Evolutionary conservation across 2,329 filamentous ascomycete species (phyloP), one percentile per base, ranked within the genome.

Genomic region (Simplicillium aogashimaense): DNA sequence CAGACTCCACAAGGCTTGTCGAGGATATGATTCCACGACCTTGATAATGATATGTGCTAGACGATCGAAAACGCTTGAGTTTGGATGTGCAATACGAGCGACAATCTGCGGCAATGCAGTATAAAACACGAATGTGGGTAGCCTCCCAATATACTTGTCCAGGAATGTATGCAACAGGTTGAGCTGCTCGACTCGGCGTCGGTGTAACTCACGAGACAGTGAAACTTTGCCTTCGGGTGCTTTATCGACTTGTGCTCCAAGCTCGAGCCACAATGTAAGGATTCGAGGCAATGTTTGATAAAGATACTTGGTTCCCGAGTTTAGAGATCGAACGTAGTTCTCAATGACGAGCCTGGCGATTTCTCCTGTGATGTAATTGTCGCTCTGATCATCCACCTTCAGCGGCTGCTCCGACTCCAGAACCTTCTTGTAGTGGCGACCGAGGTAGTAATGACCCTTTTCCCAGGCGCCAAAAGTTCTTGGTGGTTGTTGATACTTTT

Each of bases 361-460:
- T 56, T 95, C 89, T 31, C 92, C 94, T 10, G 77, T 85, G 41
- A 92, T 63, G 51, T 80, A 88, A 43, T 76, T 70, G 40, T 88
- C 82, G 33, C 75, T 81, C 59, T 95, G 88, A 47, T 89, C 88
- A 20, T 82, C 76, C 14, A 76, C 69, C 30, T 83, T 80, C 39
- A 94, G 75, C 2, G 74, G 68, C 59, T 87, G 89, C 58, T 97
- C 88, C 0, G 87, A 86, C 52, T 97, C 90, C 3, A 95, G 68
- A 4, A 97, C 75, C 60, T 95, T 98, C 58, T 95, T 94, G 71
- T 98, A 98, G 61, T 97, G 88, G 36, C 90, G 87, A 5, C 92
- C 92, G 9, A 99, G 74, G 58, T 95, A 95, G 58, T 97, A 98
- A 56, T 97, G 90, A 0, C 87, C 89, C 60, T 95, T 97, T 57